Evolutionary conservation across 805 yeast genomes (phyloP).

Genomic region (Starmerella geochares): DNA sequence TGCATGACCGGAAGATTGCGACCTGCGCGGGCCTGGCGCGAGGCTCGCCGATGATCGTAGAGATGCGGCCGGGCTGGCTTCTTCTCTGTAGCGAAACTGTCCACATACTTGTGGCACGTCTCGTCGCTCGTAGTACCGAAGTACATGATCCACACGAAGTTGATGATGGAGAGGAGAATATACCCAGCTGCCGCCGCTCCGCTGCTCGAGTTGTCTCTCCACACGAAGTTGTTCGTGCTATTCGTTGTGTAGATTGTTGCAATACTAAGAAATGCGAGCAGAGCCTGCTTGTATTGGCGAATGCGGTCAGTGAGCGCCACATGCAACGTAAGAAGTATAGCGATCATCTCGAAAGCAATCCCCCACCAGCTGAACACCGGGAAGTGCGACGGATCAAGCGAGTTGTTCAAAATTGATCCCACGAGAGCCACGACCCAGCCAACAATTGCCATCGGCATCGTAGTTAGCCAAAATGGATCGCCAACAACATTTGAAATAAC

Average conservation of each 20-base stretch:
- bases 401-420: slow-evolving; percentile 60
- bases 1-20: slow-evolving; percentile 1
- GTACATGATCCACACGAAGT: slow-evolving; percentile 76
- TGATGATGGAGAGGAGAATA: slow-evolving; percentile 68
- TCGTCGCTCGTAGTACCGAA: slow-evolving; percentile 85
- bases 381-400: slow-evolving; percentile 35
- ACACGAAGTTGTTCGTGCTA: slow-evolving; percentile 69
- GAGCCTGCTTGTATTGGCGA: slow-evolving; percentile 50
- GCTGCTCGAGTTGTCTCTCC: slow-evolving; percentile 50
- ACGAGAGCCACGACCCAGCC: slow-evolving; percentile 86
- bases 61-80: slow-evolving; percentile 5
- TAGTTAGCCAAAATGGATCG: slow-evolving; percentile 81
- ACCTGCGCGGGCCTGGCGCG: slow-evolving; percentile 6
- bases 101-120: slow-evolving; percentile 75
- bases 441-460: slow-evolving; percentile 59
- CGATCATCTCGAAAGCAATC: slow-evolving; percentile 60
- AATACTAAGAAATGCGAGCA: slow-evolving; percentile 50
- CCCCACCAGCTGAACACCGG: slow-evolving; percentile 98
- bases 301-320: slow-evolving; percentile 51
- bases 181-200: slow-evolving; percentile 92
- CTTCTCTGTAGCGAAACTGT: slow-evolving; percentile 50
- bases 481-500: slow-evolving; percentile 44
- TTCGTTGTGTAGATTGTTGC: slow-evolving; percentile 80
- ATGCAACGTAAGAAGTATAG: slow-evolving; percentile 45
- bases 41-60: background rate